A percentile compares a stretch with the other conserved stretches of the same genome.
Evolutionary conservation across 768 basidiomycete genomes (phyloP).

Genomic region (Macrolepiota fuliginosa): DNA sequence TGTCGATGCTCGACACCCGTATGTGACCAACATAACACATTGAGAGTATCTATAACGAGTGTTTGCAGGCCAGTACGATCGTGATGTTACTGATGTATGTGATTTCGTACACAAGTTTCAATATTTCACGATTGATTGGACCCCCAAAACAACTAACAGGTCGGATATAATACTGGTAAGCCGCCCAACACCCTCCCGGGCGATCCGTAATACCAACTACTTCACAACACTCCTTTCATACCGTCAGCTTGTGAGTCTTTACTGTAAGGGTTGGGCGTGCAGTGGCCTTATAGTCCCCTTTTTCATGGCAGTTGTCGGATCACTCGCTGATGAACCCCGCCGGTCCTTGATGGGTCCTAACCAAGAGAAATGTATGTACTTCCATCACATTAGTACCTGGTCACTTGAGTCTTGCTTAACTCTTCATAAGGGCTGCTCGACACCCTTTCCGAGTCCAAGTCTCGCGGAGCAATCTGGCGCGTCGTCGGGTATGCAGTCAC

Average conservation of each 20-base stretch:
- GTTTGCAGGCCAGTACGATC: constrained; percentile 46
- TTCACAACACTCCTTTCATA: too few relatives aligned
- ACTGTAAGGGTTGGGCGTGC: too few relatives aligned
- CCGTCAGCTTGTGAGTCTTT: neutral
- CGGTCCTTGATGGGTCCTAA: neutral
- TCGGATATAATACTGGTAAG: constrained; percentile 50
- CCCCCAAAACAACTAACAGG: constrained; percentile 21
- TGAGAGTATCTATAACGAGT: neutral
- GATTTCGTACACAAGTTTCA: constrained; percentile 10
- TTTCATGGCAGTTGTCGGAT: neutral
- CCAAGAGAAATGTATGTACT: neutral
- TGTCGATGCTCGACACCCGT: constrained; percentile 65
- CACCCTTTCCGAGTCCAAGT: neutral
- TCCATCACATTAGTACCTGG: neutral
- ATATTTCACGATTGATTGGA: neutral
- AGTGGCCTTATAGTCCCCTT: neutral
- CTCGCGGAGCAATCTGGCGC: neutral
- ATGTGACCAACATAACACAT: constrained; percentile 9
- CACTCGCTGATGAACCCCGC: neutral
- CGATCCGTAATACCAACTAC: too few relatives aligned
- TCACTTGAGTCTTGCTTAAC: neutral
- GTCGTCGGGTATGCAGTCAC: neutral
- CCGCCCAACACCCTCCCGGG: neutral
- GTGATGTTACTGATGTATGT: constrained; percentile 51
- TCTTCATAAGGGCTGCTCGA: neutral